phyloP scores from a whole-genome alignment of 148 eudicot genomes.

The Fagopyrum homotropicum region DNA sequence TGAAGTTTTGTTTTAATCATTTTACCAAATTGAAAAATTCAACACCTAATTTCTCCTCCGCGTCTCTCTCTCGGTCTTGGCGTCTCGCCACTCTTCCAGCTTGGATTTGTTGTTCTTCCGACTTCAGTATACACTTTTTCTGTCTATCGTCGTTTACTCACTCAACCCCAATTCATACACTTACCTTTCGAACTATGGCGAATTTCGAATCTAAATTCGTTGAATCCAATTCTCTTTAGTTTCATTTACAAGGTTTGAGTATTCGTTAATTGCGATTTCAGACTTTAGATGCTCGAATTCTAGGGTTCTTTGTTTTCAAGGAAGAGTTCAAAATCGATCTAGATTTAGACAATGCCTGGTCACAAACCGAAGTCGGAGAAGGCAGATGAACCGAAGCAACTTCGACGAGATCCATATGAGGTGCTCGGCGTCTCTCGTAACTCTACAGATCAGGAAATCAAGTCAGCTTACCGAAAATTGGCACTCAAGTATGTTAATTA shows the following conservation, averaged over 20 bases:
- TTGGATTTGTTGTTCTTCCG: neutral
- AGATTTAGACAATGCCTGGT: constrained; percentile 41
- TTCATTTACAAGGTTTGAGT: neutral
- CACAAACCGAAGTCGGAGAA: constrained; percentile 48
- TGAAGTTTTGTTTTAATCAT: too few species aligned
- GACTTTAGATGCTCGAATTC: neutral
- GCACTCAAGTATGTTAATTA: constrained; percentile 57
- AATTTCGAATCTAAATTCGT: neutral
- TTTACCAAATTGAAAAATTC: too few species aligned
- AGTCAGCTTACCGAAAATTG: constrained; percentile 72
- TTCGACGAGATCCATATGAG: constrained; percentile 73
- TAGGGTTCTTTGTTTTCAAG: neutral
- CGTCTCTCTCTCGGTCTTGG: too few species aligned
- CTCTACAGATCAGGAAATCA: constrained; percentile 81
- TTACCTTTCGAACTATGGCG: neutral
- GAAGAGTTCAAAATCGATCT: constrained; percentile 2
- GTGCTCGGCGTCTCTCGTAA: constrained; percentile 64
- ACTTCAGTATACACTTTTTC: constrained; percentile 1
- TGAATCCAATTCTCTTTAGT: neutral
- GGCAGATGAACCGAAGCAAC: constrained; percentile 32
- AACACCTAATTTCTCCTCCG: too few species aligned
- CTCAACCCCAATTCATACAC: neutral
- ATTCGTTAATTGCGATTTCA: neutral
- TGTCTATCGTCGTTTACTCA: constrained; percentile 11
- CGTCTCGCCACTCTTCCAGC: neutral